Base-by-base conservation (phyloP, 2,329 filamentous ascomycete species). In the Fusarium duplospermum region DNA sequence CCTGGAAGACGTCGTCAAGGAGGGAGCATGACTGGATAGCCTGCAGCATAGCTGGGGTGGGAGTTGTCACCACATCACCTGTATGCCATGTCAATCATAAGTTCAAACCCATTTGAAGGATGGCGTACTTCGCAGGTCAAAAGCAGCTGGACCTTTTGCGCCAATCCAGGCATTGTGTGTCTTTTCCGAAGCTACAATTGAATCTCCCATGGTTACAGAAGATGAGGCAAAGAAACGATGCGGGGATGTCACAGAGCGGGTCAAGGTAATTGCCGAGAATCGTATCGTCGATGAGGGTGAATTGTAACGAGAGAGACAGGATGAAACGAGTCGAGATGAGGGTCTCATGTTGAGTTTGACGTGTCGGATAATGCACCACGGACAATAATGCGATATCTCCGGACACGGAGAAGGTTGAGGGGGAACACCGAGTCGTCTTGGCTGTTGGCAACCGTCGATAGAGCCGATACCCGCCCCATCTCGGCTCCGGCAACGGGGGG, bases 1-100 rank as follows among this genome's bases (percentile, higher is more conserved):
- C 94, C 72, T 87, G 85, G 81, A 93, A 94, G 75, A 97, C 94
- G 82, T 98, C 95, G 82, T 98, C 95, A 20, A 93, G 86, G 35
- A 98, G 89, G 0, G 93, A 92, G 72, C 92, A 93, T 60, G 90
- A 87, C 75, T 90, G 87, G 74, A 98, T 93, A 18, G 95, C 94
- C 52, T 89, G 86, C 40, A 98, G 90, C 95, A 98, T 98, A 5
- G 92, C 90, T 1, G 89, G 82, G 0, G 93, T 96, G 1, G 94
- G 94, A 2, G 92, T 93, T 4, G 94, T 97, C 82, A 88, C 85
- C 27, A 84, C 85, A 77, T 89, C 87, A 71, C 87, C 87, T 74
- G 9, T 9, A 10, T n/a, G 5, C 8, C n/a, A 20, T 52, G 42
- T 72, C 27, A 72, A 57, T 16, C 7, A 14, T 35, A n/a, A 35